Conservation (phyloP, 2,329 filamentous ascomycete genomes). For the Podosphaera aphanis region DNA sequence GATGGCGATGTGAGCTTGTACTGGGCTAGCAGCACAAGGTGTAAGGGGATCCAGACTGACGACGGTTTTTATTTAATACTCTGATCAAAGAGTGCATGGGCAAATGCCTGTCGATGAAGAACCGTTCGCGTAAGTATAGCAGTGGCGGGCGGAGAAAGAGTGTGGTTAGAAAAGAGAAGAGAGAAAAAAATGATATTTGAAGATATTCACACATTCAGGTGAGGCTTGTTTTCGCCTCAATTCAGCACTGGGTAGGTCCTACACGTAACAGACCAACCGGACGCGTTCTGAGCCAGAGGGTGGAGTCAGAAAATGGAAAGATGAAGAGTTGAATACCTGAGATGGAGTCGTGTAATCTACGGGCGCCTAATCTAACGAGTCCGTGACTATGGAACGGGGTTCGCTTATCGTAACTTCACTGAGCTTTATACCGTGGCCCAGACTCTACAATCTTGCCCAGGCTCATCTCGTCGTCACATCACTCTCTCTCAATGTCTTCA, state of each 20-base stretch:
- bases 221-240: background rate
- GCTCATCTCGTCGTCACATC: background rate
- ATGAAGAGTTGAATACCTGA: slow-evolving; percentile 1
- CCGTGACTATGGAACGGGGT: slow-evolving; percentile 1
- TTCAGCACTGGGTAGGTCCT: background rate
- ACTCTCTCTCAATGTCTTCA: slow-evolving; percentile 28
- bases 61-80: background rate
- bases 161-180: slow-evolving; percentile 3
- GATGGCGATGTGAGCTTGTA: slow-evolving; percentile 28
- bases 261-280: background rate
- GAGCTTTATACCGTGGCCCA: background rate
- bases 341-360: background rate
- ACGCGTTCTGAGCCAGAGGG: background rate
- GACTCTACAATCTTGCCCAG: background rate
- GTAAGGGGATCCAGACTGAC: slow-evolving; percentile 29
- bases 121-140: slow-evolving; percentile 4
- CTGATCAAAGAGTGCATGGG: background rate
- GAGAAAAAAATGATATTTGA: slow-evolving; percentile 1
- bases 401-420: background rate
- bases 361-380: background rate
- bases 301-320: background rate
- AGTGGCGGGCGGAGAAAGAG: slow-evolving; percentile 1
- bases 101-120: slow-evolving; percentile 3
- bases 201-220: background rate
- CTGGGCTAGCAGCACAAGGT: slow-evolving; percentile 24